Evolutionary conservation across 345 rosid species (phyloP), one percentile per base, ranked within the genome.

Genomic region (Chamaenerion angustifolium): DNA sequence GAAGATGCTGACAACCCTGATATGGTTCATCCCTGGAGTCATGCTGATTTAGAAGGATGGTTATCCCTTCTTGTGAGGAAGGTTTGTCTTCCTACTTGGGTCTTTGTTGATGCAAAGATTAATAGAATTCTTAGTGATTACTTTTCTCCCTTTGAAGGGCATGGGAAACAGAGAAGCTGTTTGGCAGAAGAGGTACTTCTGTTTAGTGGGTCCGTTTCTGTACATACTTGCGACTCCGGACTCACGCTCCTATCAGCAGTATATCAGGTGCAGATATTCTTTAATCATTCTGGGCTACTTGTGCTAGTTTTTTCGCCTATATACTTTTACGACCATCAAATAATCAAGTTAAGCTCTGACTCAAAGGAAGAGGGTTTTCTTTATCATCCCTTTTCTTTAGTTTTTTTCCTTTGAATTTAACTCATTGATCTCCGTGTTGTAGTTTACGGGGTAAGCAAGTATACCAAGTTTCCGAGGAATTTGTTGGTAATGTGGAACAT

Each of bases 31-130:
- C 93, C 95, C 35, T 92, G 96, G 98, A 68, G 71, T 61, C 79
- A 71, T 60, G 85, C 98, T 60, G 98, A 92, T 67, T 82, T 87
- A 61, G 96, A 92, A 77, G 98, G 98, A 19, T 87, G 95, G 95
- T 55, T 74, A 43, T 79, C 77, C 52, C 61, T 82, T 72, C 93
- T 92, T 52, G 71, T 60, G 56, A 62, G 98, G 76, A 87, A 82
- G 96, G 98, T 92, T 56, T 41, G 59, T 67, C 52, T 41, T 61
- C 23, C 48, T 64, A 49, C 12, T 59, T 17, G 46, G 45, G 40
- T 11, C 17, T 16, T 1, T 31, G n/a, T 25, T 11, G 37, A 43
- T 54, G 46, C 14, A 23, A 27, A 43, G 14, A 41, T 45, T 31
- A 31, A 16, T 16, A 50, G 10, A 19, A 11, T 15, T 51, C 47